Evolutionary conservation across 331 rosid species (phyloP), one percentile per base, ranked within the genome.

Genomic region (Spiraea crenata): DNA sequence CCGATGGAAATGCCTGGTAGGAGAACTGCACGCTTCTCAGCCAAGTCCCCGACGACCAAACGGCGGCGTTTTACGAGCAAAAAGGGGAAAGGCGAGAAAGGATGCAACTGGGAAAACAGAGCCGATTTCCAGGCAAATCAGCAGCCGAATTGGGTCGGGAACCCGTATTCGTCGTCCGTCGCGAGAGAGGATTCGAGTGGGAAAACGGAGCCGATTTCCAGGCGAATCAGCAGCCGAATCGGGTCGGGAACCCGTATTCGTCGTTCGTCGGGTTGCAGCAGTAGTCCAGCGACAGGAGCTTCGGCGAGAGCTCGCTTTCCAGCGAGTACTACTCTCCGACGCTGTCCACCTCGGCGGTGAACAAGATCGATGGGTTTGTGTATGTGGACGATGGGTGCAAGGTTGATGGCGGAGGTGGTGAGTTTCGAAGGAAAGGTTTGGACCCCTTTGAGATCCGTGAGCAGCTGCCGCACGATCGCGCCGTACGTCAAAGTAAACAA

Each of bases 261-360:
- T 70, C 83, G 1, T n/a, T n/a, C n/a, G 84, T 83, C 74, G 97
- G 96, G 31, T 52, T 95, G 65, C 98, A 91, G 96, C 75, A 96
- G 80, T 98, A 95, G 81, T 95, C 99, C 9, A 95, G 99, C 64
- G 99, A 95, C 49, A 93, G 99, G 48, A 93, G 99, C 71, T 93
- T 81, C 31, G 97, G 99, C 0, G 99, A 87, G 77, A 93, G 97
- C 80, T 93, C 99, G 65, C 76, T 91, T 6, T 91, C 99, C 12
- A 96, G 99, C 5, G 99, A 93, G 45, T 91, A 84, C 67, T 90
- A 87, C 60, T 91, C 91, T 12, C 97, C 88, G 63, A 86, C 91
- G 37, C 76, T 88, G 0, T 87, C 95, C 4, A 70, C 90, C 45
- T 70, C 87, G 12, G 91, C 82, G 52, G 91, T 80, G 2, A 87